A percentile compares a stretch with the other conserved stretches of the same genome.
Conservation (phyloP, 1,139 yeast species). For the Scheffersomyces parashehatae region DNA sequence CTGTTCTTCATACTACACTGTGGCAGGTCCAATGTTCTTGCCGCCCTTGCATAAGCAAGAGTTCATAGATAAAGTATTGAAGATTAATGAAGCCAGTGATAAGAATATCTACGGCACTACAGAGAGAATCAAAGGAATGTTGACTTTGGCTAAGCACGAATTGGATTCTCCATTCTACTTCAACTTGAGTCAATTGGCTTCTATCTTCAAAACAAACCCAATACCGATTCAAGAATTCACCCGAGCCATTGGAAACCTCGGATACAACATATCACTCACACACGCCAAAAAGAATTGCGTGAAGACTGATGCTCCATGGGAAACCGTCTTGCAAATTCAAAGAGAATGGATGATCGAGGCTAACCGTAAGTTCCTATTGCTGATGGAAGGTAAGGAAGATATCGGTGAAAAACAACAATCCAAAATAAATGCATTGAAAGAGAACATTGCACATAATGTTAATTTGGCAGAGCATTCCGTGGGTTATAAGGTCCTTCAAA, state of each 20-base stretch:
- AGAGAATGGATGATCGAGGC: conserved; percentile 62
- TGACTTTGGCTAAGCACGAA: conserved; percentile 77
- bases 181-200: conserved; percentile 73
- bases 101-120: conserved; percentile 68
- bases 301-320: conserved; percentile 90
- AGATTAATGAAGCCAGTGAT: conserved; percentile 51
- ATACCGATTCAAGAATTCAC: conserved; percentile 73
- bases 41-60: conserved; percentile 70
- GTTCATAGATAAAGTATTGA: conserved; percentile 64
- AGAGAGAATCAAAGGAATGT: conserved; percentile 88
- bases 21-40: conserved; percentile 98
- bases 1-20: conserved; percentile 69
- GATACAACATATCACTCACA: conserved; percentile 77
- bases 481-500: conserved; percentile 62
- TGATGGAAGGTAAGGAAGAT: conserved; percentile 28
- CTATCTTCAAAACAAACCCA: conserved; percentile 77
- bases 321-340: conserved; percentile 68
- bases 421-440: conserved; percentile 26
- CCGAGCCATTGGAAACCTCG: conserved; percentile 84
- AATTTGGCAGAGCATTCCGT: conserved; percentile 45
- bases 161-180: conserved; percentile 73
- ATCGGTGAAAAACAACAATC: conserved; percentile 20
- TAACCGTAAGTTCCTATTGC: conserved; percentile 28
- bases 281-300: conserved; percentile 86
- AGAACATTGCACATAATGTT: conserved; percentile 31